Evolutionary conservation across 805 yeast species (phyloP).

Genomic region (Suhomyces faveliae): DNA sequence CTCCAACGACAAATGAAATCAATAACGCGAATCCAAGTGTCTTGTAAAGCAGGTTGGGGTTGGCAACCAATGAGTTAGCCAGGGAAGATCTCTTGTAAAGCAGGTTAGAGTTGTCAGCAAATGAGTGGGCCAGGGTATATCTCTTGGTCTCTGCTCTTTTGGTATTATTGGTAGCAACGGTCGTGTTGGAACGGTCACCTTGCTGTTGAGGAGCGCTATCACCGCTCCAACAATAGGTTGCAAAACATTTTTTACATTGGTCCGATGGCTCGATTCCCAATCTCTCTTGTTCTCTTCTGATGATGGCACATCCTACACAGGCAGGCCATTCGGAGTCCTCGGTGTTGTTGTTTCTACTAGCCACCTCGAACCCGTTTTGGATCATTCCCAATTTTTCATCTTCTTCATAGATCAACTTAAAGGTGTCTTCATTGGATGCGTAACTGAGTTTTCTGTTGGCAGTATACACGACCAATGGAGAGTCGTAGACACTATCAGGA

Average conservation of each 20-base stretch:
- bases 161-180: slow-evolving; percentile 34
- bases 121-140: too few species aligned
- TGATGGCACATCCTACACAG: slow-evolving; percentile 31
- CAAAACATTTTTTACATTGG: slow-evolving; percentile 24
- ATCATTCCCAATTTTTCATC: slow-evolving; percentile 23
- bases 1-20: not conserved
- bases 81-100: slow-evolving; percentile 21
- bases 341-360: slow-evolving; percentile 21
- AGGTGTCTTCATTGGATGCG: slow-evolving; percentile 28
- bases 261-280: slow-evolving; percentile 21
- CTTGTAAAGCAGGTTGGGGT: slow-evolving; percentile 10
- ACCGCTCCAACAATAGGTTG: slow-evolving; percentile 29
- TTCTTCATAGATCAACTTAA: slow-evolving; percentile 26
- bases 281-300: slow-evolving; percentile 27
- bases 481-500: slow-evolving; percentile 11
- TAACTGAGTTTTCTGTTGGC: slow-evolving; percentile 30
- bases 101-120: too few species aligned
- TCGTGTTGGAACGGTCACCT: slow-evolving; percentile 38
- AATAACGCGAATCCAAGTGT: slow-evolving; percentile 22
- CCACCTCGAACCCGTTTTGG: slow-evolving; percentile 27
- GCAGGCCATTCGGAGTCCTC: slow-evolving; percentile 21
- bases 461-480: slow-evolving; percentile 29
- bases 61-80: slow-evolving; percentile 15
- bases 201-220: slow-evolving; percentile 2
- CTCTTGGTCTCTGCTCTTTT: too few species aligned